These are phyloP conservation scores for Fragosphaeria purpurea DNA, from an alignment of 2,329 filamentous ascomycete genomes.

Conservation along the genomic window DNA sequence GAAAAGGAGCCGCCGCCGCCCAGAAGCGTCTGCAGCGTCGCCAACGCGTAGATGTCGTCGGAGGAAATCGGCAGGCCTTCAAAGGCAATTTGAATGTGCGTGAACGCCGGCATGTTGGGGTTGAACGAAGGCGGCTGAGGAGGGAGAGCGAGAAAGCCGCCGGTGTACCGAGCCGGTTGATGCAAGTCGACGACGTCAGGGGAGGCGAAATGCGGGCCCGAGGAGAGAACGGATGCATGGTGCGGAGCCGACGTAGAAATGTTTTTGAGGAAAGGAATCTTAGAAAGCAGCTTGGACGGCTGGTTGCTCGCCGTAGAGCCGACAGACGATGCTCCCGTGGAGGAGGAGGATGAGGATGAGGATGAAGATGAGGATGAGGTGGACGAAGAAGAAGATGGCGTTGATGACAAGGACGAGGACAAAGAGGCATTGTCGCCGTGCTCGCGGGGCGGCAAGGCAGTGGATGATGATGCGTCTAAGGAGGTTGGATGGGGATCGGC, in stretches of 20 bases:
- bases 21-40: conserved; percentile 88
- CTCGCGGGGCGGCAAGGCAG: conserved; percentile 21
- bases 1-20: conserved; percentile 95
- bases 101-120: conserved; percentile 69
- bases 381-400: conserved; percentile 22
- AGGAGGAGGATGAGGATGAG: conserved; percentile 22
- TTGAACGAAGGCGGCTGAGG: conserved; percentile 67
- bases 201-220: conserved; percentile 32
- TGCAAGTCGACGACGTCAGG: conserved; percentile 53
- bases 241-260: conserved; percentile 64
- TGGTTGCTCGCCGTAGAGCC: conserved; percentile 21
- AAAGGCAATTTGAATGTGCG: conserved; percentile 91
- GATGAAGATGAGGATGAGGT: conserved; percentile 20
- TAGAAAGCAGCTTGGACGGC: conserved; percentile 63
- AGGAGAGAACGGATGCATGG: conserved; percentile 46
- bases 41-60: conserved; percentile 90
- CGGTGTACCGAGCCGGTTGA: conserved; percentile 73
- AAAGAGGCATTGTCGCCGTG: conserved; percentile 17
- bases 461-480: no score
- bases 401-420: conserved; percentile 19
- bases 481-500: conserved; percentile 17
- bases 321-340: background rate
- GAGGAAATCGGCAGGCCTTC: conserved; percentile 86
- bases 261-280: conserved; percentile 73
- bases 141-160: conserved; percentile 81